Base-by-base conservation (phyloP, 116 monocot species). In the Phalaenopsis hybrid region DNA sequence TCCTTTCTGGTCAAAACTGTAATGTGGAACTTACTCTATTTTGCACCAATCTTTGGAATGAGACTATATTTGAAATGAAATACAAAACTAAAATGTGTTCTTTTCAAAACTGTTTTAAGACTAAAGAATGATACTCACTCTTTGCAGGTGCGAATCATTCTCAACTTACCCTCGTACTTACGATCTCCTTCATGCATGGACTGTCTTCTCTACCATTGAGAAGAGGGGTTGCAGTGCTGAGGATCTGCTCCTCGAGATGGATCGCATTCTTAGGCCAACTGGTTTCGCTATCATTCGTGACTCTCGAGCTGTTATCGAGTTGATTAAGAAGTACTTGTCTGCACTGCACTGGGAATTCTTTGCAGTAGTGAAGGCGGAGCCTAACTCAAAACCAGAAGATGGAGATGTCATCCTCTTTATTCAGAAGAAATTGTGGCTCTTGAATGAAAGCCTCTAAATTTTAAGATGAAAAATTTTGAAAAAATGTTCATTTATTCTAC, bases 151-250 rank as follows among this genome's bases (percentile, higher is more conserved):
- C 67, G 84, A 87, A 55, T 77, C 87, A 33, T 87, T 83, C 81
- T 87, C 87, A 79, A 87, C 84, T 28, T 87, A 87, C 33, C 87
- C 87, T 49, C 77, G 87, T 41, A 87, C 87, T 13, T 87, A 87
- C 34, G 87, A 87, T 73, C 87, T 87, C 57, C 81, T 87, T 58
- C 87, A 87, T 44, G 87, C 87, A 41, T 79, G 57, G 84, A 79
- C 57, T 4, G 65, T 84, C 58, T 79, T 84, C 74, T 84, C 84
- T 6, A 73, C 59, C 52, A 84, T 79, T 15, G 84, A 84, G 74
- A 84, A 75, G 84, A 84, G 78, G 74, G 84, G 84, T 45, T 84
- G 84, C 48, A 74, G 78, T 16, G 78, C 76, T 12, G 83, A 81
- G 74, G 73, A 79, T 44, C 78, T 82, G 4, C 74, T 82, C 61